Conservation (phyloP, 2,329 filamentous ascomycete genomes). For the Colletotrichum phormii region DNA sequence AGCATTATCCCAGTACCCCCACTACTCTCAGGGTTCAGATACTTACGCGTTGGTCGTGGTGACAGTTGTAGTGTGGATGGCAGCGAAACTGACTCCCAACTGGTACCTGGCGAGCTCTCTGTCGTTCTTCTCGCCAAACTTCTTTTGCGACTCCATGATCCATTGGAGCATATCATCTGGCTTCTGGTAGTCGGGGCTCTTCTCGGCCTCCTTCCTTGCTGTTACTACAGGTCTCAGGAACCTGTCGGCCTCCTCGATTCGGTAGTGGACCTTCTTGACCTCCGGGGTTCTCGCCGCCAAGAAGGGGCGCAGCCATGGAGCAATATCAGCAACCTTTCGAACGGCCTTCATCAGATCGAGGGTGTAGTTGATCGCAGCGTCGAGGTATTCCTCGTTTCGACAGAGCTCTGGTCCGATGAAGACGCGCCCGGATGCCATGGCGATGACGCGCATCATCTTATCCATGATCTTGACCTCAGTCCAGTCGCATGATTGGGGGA, state of each 20-base stretch:
- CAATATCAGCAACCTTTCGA: constrained; percentile 39
- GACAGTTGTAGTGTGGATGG: constrained; percentile 63
- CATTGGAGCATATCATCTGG: constrained; percentile 62
- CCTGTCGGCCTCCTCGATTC: constrained; percentile 46
- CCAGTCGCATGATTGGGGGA: constrained; percentile 54
- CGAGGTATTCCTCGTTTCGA: constrained; percentile 56
- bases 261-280: constrained; percentile 46
- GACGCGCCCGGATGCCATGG: constrained; percentile 57
- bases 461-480: constrained; percentile 53
- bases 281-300: constrained; percentile 46
- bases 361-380: constrained; percentile 61
- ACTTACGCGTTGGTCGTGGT: constrained; percentile 56
- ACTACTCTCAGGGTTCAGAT: background rate
- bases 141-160: constrained; percentile 53
- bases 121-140: constrained; percentile 46
- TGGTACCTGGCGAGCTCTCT: constrained; percentile 54
- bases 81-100: constrained; percentile 58
- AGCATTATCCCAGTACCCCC: background rate
- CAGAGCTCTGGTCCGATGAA: constrained; percentile 61
- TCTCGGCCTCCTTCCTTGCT: constrained; percentile 40
- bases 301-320: constrained; percentile 48
- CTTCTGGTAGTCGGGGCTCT: constrained; percentile 40
- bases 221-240: constrained; percentile 52
- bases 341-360: constrained; percentile 53
- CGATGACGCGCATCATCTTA: constrained; percentile 57